phyloP scores from a whole-genome alignment of 106 monocot species.

The Apostasia shenzhenica region DNA sequence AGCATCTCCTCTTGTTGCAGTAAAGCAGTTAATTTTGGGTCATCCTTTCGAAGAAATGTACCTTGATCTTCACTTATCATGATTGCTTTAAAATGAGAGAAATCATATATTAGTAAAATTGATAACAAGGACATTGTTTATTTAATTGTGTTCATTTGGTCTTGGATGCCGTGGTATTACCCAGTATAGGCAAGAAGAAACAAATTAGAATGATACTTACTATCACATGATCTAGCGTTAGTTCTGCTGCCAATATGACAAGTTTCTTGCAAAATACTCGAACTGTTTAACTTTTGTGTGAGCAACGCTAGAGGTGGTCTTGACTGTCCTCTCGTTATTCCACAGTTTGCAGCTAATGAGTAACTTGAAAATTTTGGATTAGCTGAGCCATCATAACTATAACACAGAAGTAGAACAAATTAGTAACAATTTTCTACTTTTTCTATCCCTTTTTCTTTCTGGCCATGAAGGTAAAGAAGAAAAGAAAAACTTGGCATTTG shows the following conservation, averaged over 20 bases:
- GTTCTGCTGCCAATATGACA: slow-evolving; percentile 2
- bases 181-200: no score
- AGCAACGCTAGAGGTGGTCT: slow-evolving; percentile 49
- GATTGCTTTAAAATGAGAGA: slow-evolving; percentile 9
- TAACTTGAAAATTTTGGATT: slow-evolving; percentile 16
- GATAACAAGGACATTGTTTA: background rate
- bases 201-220: slow-evolving; percentile 11
- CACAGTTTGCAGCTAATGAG: slow-evolving; percentile 4
- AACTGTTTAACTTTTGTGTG: slow-evolving; percentile 27
- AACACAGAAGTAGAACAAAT: slow-evolving; percentile 5
- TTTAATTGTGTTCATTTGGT: no score
- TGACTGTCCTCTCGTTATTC: background rate
- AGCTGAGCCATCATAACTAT: slow-evolving; percentile 25
- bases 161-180: no score
- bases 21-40: slow-evolving; percentile 70
- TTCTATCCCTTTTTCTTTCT: background rate
- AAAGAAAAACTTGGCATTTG: background rate
- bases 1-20: slow-evolving; percentile 81
- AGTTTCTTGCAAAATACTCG: slow-evolving; percentile 3
- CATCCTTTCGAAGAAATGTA: slow-evolving; percentile 54
- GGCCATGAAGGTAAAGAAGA: no score
- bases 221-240: slow-evolving; percentile 8
- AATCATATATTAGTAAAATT: background rate
- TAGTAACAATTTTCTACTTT: background rate
- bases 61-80: slow-evolving; percentile 19